A percentile compares a stretch with the other conserved stretches of the same genome.
Evolutionary conservation across 2,329 filamentous ascomycete genomes (phyloP).

Genomic region (Monosporascus sp.): DNA sequence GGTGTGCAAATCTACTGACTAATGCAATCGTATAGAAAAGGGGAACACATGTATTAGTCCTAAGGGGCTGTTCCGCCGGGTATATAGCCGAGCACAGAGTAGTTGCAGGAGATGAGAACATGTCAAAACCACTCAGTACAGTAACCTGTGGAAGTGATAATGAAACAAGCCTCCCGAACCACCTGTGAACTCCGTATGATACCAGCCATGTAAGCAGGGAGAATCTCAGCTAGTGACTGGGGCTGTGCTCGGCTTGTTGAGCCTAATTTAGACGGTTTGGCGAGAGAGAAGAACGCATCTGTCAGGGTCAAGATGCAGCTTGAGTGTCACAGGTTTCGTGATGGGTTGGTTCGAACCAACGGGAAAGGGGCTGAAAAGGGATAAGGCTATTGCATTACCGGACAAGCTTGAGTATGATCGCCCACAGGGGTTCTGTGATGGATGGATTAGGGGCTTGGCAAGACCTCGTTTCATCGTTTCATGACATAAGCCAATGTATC

Average conservation of each 20-base stretch:
- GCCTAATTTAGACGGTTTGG: not conserved
- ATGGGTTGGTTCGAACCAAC: not conserved
- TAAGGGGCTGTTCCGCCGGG: no score
- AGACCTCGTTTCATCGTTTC: conserved; percentile 13
- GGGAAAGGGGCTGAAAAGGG: conserved; percentile 7
- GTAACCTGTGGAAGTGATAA: not conserved
- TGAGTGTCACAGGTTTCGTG: not conserved
- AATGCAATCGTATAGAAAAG: no score
- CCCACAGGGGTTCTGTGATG: conserved; percentile 13
- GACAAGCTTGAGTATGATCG: conserved; percentile 20
- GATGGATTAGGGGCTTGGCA: conserved; percentile 1
- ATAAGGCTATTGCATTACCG: conserved; percentile 6
- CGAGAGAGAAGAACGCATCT: no score
- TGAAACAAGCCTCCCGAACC: not conserved
- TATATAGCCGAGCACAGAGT: no score
- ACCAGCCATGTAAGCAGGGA: not conserved
- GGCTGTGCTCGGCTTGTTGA: not conserved
- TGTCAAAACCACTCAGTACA: no score
- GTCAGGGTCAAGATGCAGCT: not conserved
- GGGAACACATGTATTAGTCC: no score
- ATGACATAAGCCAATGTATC: conserved; percentile 9
- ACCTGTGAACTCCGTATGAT: not conserved
- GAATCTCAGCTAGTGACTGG: not conserved
- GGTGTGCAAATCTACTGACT: not conserved
- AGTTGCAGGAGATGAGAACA: no score